A percentile compares a stretch with the other conserved stretches of the same genome.
These are phyloP conservation scores for Opeltia flavorubescens DNA, from an alignment of 495 filamentous ascomycete species.

Conservation along the genomic window DNA sequence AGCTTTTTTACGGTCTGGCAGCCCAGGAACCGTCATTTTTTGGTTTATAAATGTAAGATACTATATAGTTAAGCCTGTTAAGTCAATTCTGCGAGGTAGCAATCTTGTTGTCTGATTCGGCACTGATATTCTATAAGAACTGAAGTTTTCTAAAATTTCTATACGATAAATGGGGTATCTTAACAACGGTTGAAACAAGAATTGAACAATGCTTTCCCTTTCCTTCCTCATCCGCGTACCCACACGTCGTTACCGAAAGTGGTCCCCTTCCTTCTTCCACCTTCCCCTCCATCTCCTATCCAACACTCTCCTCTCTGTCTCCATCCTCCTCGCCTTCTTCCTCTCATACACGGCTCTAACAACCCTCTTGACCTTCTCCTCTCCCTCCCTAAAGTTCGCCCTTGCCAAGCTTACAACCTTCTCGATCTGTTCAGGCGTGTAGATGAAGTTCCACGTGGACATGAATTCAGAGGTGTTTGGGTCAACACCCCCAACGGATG, in stretches of 20 bases:
- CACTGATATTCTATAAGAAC: no score
- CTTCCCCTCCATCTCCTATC: slow-evolving; percentile 27
- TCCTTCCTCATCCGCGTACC: neutral
- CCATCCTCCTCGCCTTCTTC: slow-evolving; percentile 57
- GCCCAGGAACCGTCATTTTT: neutral
- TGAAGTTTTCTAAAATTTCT: no score
- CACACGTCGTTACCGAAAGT: slow-evolving; percentile 8
- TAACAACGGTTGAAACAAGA: neutral
- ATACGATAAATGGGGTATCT: neutral
- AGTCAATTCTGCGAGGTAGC: no score
- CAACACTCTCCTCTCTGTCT: slow-evolving; percentile 29
- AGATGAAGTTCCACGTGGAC: slow-evolving; percentile 95
- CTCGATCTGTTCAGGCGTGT: slow-evolving; percentile 76
- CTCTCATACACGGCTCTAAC: slow-evolving; percentile 89
- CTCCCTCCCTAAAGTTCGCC: slow-evolving; percentile 75
- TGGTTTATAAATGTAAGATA: no score
- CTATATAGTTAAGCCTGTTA: no score
- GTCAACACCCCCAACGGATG: slow-evolving; percentile 61
- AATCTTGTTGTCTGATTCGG: no score
- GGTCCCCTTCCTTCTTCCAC: slow-evolving; percentile 25
- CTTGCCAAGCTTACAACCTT: slow-evolving; percentile 64
- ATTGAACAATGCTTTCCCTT: no score
- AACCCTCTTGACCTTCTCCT: slow-evolving; percentile 56
- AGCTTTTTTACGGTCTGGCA: neutral
- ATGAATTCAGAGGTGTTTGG: slow-evolving; percentile 71